These are phyloP conservation scores for Wallacemonas sp. DNA, from an alignment of 208 protist species.

Conservation along the genomic window DNA sequence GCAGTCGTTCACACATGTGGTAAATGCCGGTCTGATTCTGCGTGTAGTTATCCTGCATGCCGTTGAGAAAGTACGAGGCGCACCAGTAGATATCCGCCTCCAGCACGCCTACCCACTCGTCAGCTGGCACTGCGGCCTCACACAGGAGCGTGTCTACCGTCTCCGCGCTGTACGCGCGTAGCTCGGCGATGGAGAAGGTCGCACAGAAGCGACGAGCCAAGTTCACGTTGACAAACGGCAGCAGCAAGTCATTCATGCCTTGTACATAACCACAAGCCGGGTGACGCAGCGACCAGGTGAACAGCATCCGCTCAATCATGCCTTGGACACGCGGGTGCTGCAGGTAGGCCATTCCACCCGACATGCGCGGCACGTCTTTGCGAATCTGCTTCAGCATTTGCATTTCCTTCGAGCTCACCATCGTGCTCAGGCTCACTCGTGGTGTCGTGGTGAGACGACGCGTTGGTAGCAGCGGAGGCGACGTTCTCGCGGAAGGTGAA, in stretches of 20 bases:
- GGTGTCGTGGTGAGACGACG: background rate
- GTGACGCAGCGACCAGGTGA: conserved; percentile 92
- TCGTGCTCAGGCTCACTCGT: conserved; percentile 32
- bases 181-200: conserved; percentile 46
- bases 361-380: conserved; percentile 90
- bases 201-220: conserved; percentile 53
- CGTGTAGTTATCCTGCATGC: conserved; percentile 91
- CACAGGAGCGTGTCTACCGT: conserved; percentile 41
- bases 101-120: conserved; percentile 60
- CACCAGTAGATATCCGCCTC: conserved; percentile 94
- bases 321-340: conserved; percentile 61
- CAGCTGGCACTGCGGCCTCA: conserved; percentile 30
- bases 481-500: background rate
- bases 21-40: conserved; percentile 89
- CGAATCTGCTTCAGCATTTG: conserved; percentile 80
- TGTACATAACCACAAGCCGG: conserved; percentile 94
- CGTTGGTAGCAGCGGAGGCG: background rate
- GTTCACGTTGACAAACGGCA: conserved; percentile 91
- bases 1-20: conserved; percentile 83
- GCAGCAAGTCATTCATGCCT: conserved; percentile 94
- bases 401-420: conserved; percentile 49
- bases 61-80: conserved; percentile 78
- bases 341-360: conserved; percentile 62
- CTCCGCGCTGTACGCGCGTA: conserved; percentile 35
- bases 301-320: conserved; percentile 90